phyloP scores from a whole-genome alignment of 2,329 filamentous ascomycete species.

The Hypoxylon sp. region DNA sequence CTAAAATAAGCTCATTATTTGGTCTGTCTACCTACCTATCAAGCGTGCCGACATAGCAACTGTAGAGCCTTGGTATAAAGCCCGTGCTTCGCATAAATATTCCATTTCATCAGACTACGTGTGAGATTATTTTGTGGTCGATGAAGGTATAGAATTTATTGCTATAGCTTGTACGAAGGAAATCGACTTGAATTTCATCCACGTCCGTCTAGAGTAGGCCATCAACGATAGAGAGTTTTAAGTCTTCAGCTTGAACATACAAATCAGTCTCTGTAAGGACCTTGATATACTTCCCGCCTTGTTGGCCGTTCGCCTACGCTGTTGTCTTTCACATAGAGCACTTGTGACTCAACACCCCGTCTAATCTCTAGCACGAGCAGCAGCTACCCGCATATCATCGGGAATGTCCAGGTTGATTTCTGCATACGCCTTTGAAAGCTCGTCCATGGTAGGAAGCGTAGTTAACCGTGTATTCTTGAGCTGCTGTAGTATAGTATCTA shows the following conservation, averaged over 20 bases:
- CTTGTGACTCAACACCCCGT: not conserved
- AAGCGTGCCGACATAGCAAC: not conserved
- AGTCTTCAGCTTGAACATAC: no score
- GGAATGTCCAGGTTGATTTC: not conserved
- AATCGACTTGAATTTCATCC: no score
- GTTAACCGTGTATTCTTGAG: not conserved
- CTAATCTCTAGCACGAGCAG: not conserved
- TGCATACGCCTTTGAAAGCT: not conserved
- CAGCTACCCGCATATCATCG: not conserved
- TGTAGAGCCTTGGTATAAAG: not conserved
- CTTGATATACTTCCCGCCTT: no score
- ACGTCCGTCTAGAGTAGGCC: no score
- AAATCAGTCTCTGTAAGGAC: no score
- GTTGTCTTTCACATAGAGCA: no score
- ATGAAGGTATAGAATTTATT: no score
- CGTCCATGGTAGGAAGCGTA: not conserved
- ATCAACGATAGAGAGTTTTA: no score
- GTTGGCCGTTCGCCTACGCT: no score
- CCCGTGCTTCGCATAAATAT: not conserved
- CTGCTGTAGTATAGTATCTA: not conserved
- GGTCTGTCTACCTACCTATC: not conserved
- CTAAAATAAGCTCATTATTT: not conserved
- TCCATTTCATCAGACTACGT: not conserved
- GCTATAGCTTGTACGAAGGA: no score
- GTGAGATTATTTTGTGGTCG: no score